These are phyloP conservation scores for Dendrobium catenatum DNA, from an alignment of 106 monocot genomes.

Conservation along the genomic window DNA sequence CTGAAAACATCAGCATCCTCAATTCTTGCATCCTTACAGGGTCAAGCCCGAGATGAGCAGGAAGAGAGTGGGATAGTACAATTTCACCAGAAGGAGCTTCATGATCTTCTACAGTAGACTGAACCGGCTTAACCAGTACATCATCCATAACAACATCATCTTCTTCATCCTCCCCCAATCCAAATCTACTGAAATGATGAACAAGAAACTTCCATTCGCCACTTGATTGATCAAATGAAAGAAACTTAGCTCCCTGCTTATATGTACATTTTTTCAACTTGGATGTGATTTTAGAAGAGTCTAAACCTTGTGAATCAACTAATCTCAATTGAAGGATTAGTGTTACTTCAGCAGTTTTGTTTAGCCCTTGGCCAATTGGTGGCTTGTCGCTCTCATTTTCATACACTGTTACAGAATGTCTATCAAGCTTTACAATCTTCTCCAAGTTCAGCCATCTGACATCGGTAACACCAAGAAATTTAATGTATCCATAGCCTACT, in stretches of 20 bases:
- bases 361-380: conserved; percentile 71
- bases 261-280: conserved; percentile 35
- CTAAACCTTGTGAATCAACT: background rate
- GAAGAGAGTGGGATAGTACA: conserved; percentile 80
- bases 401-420: conserved; percentile 65
- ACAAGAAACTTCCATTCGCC: conserved; percentile 80
- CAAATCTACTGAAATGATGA: conserved; percentile 91
- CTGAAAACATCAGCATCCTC: conserved; percentile 79
- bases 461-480: conserved; percentile 62
- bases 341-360: conserved; percentile 85
- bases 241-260: conserved; percentile 66
- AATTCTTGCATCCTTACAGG: conserved; percentile 88
- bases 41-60: conserved; percentile 96
- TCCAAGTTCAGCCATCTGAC: conserved; percentile 66
- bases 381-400: conserved; percentile 64
- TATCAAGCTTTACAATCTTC: conserved; percentile 58
- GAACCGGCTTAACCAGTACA: conserved; percentile 10
- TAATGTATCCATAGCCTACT: conserved; percentile 54
- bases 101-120: conserved; percentile 15
- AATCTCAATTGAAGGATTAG: conserved; percentile 31
- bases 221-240: conserved; percentile 53
- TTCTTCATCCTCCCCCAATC: conserved; percentile 73
- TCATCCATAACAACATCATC: conserved; percentile 72
- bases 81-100: conserved; percentile 25
- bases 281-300: conserved; percentile 12